These are phyloP conservation scores for Massariosphaeria phaeospora DNA, from an alignment of 495 filamentous ascomycete genomes.

Conservation along the genomic window DNA sequence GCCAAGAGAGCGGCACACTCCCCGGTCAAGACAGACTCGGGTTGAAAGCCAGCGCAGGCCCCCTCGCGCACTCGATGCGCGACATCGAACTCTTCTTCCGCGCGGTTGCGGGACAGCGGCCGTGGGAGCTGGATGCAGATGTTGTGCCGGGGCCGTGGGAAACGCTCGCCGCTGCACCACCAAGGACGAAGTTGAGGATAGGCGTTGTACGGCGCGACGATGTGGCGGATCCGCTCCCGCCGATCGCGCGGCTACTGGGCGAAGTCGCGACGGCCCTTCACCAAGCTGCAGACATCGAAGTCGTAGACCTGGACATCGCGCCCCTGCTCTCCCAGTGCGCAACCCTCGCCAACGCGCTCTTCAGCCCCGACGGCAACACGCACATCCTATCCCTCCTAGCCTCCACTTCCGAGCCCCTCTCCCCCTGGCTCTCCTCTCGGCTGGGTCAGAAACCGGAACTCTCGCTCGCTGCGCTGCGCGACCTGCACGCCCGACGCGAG, in stretches of 20 bases:
- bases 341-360: slow-evolving; percentile 52
- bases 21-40: slow-evolving; percentile 31
- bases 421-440: slow-evolving; percentile 53
- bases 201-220: slow-evolving; percentile 57
- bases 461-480: slow-evolving; percentile 43
- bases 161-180: slow-evolving; percentile 1
- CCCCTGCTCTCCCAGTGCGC: slow-evolving; percentile 51
- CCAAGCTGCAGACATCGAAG: slow-evolving; percentile 43
- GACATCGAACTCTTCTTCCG: slow-evolving; percentile 42
- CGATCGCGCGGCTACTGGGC: slow-evolving; percentile 50
- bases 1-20: slow-evolving; percentile 44
- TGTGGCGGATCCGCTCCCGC: slow-evolving; percentile 54
- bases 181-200: slow-evolving; percentile 44
- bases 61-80: slow-evolving; percentile 35
- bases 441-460: slow-evolving; percentile 45
- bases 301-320: slow-evolving; percentile 50
- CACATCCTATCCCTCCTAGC: slow-evolving; percentile 53
- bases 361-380: slow-evolving; percentile 52
- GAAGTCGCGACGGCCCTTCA: slow-evolving; percentile 48
- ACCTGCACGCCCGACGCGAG: slow-evolving; percentile 49
- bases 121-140: slow-evolving; percentile 39
- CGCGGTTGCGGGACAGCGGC: slow-evolving; percentile 29
- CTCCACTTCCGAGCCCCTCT: slow-evolving; percentile 51
- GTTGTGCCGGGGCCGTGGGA: slow-evolving; percentile 37
- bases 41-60: slow-evolving; percentile 40